Percentiles rank a stretch among this genome's conserved stretches.
Conservation (phyloP, 805 yeast genomes). For the Lipomyces mesembrius region DNA sequence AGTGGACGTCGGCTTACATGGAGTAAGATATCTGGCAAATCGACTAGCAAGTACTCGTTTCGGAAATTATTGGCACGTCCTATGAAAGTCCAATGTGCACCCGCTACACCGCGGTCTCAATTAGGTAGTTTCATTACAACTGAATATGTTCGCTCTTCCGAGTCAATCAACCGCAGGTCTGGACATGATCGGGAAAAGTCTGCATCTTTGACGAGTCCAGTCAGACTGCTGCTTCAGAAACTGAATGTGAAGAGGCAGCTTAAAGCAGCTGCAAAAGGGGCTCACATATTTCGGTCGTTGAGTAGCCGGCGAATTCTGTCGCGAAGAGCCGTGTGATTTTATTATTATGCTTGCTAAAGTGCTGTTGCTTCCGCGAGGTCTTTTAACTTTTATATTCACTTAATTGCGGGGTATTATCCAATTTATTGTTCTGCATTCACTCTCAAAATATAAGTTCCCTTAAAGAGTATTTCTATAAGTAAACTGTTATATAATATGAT, state of each 20-base stretch:
- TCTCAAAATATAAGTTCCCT: neutral
- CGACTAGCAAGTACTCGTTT: neutral
- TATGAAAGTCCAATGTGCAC: neutral
- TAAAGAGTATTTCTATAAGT: no score
- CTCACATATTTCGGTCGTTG: neutral
- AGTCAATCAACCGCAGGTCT: neutral
- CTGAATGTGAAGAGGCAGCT: neutral
- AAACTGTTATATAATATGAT: neutral
- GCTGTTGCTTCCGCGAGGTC: neutral
- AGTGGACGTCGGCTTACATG: neutral
- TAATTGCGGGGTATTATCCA: neutral
- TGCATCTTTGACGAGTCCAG: neutral
- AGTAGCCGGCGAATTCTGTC: constrained; percentile 1
- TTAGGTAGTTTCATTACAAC: neutral
- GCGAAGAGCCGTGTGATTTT: neutral
- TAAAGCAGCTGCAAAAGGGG: neutral
- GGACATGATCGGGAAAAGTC: neutral
- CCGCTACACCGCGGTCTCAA: neutral
- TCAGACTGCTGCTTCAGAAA: neutral
- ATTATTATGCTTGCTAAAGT: neutral
- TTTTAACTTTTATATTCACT: neutral
- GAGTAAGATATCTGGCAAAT: neutral
- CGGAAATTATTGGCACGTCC: neutral
- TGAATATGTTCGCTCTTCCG: neutral
- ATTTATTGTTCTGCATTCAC: neutral